phyloP scores from a whole-genome alignment of 2,329 filamentous ascomycete genomes.

The Fusarium sp. region DNA sequence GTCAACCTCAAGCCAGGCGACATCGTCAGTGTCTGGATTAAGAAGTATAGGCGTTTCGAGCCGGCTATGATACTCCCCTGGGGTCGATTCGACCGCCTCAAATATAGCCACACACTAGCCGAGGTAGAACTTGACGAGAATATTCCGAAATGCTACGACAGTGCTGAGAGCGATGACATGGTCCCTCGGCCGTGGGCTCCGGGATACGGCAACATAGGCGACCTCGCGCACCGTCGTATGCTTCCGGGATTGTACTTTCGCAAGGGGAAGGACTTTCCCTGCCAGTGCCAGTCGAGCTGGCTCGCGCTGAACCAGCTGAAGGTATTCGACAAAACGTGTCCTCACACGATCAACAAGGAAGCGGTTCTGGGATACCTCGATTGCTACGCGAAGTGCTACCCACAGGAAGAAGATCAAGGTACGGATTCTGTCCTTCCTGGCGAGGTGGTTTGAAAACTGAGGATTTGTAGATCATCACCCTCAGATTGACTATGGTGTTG shows the following conservation, averaged over 20 bases:
- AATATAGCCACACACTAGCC: neutral
- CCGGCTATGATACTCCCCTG: slow-evolving; percentile 9
- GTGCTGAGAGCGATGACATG: neutral
- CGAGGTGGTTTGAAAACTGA: neutral
- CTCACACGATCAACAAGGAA: neutral
- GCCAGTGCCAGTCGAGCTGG: neutral
- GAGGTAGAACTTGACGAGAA: neutral
- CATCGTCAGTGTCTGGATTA: neutral
- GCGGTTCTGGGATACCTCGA: neutral
- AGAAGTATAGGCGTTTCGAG: neutral
- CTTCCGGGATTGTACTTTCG: slow-evolving; percentile 1
- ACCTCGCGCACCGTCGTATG: neutral
- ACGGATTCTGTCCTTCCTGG: neutral
- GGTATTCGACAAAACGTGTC: slow-evolving; percentile 3
- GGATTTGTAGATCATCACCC: neutral
- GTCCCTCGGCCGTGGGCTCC: neutral
- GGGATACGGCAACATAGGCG: neutral
- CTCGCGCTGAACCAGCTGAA: slow-evolving; percentile 7
- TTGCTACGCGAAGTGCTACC: neutral
- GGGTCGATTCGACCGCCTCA: neutral
- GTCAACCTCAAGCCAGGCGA: slow-evolving; percentile 1
- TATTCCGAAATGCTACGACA: slow-evolving; percentile 2
- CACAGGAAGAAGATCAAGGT: neutral
- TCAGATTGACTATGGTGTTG: neutral
- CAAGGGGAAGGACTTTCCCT: neutral